Base-by-base conservation (phyloP, 495 filamentous ascomycete species). In the Daldinia vernicosa region DNA sequence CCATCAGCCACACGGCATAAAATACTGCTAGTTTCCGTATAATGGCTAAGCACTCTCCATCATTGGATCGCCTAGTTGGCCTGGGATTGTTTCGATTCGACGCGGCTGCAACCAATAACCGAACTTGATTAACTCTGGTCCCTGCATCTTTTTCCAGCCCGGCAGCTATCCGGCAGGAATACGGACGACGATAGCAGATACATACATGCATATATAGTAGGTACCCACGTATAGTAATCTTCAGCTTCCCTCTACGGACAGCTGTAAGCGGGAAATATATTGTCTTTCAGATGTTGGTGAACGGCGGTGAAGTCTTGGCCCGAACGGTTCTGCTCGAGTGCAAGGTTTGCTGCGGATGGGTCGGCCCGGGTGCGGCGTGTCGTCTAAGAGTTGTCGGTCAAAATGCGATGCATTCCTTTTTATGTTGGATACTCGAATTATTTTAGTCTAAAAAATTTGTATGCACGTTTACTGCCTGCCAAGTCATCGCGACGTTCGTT, bases 1-100 rank as follows among this genome's bases (percentile, higher is more conserved):
- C 50, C 60, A 65, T 72, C 66, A 73, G 70, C 70, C 70, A 73
- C 70, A 73, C 61, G 65, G 66, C 56, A 58, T 65, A 43, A 47
- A 55, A n/a, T 28, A 65, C 9, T 64, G 17, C 55, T 50, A 55
- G 50, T 57, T 52, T 45, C 68, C 45, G 51, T 47, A 37, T 59
- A 63, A 30, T 19, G 30, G 27, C 50, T 51, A 22, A 43, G 32
- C 15, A 35, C 17, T 53, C 39, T 26, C 32, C 52, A 33, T 60
- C 19, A 69, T 68, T 72, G 64, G 70, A 60, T 39, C n/a, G 39
- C 45, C 53, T 27, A 11, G 15, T 60, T 35, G 50, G 54, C 58
- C 63, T 60, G 65, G 45, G 70, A 45, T 60, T 57, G 65, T 68
- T 65, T 72, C 65, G 70, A 61, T 65, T 65, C 51, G 32, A 40